Conservation (phyloP, 169 alveolate genomes). For the Theileria sp. region DNA sequence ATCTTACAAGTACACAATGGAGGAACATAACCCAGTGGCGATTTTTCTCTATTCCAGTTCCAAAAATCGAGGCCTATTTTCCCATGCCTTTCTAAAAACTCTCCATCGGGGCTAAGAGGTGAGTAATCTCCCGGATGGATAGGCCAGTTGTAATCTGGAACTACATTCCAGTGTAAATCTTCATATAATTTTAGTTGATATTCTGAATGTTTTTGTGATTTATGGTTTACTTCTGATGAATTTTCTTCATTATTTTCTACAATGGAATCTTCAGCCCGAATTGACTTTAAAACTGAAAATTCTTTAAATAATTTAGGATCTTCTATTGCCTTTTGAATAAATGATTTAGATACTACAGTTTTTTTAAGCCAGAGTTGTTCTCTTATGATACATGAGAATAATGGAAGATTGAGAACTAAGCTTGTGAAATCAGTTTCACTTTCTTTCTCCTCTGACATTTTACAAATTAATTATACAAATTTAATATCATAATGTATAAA, state of each 20-base stretch:
- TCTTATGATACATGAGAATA: slow-evolving; percentile 15
- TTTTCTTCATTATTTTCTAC: neutral
- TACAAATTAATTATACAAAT: neutral
- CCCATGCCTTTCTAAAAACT: slow-evolving; percentile 49
- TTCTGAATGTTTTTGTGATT: neutral
- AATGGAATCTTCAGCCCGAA: slow-evolving; percentile 10
- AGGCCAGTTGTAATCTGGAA: slow-evolving; percentile 13
- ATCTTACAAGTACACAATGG: slow-evolving; percentile 66
- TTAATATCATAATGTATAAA: neutral
- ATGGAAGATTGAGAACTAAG: neutral
- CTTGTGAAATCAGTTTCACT: neutral
- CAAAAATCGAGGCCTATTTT: slow-evolving; percentile 64
- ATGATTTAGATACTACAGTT: neutral
- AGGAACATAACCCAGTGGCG: slow-evolving; percentile 66
- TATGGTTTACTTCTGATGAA: neutral
- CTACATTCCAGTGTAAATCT: slow-evolving; percentile 36
- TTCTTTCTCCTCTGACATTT: neutral
- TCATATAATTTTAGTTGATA: slow-evolving; percentile 20
- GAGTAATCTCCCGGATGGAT: slow-evolving; percentile 52
- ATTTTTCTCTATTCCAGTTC: slow-evolving; percentile 57
- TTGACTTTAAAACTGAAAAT: neutral
- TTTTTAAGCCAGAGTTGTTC: slow-evolving; percentile 23
- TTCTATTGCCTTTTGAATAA: slow-evolving; percentile 8
- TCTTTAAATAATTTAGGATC: neutral
- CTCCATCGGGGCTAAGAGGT: slow-evolving; percentile 68